Conservation (phyloP, 1,284 basidiomycete genomes). For the Meira nashicola region DNA sequence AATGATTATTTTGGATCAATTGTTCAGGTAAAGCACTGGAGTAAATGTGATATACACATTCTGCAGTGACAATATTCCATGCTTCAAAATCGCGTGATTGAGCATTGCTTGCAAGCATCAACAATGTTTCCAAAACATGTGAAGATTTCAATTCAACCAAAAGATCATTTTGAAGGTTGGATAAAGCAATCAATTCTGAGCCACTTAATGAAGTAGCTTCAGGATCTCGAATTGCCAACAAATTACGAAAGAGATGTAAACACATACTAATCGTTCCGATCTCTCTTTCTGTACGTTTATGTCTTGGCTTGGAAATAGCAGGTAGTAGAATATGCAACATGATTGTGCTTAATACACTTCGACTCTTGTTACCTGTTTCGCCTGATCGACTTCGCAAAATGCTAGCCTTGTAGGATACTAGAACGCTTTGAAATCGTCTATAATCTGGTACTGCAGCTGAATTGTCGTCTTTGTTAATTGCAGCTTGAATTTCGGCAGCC, state of each 20-base stretch:
- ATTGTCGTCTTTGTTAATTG: slow-evolving; percentile 32
- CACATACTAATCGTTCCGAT: slow-evolving; percentile 47
- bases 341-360: slow-evolving; percentile 37
- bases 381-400: slow-evolving; percentile 36
- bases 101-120: slow-evolving; percentile 47
- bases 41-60: slow-evolving; percentile 50
- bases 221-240: slow-evolving; percentile 48
- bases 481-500: slow-evolving; percentile 39
- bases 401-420: slow-evolving; percentile 48
- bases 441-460: slow-evolving; percentile 12
- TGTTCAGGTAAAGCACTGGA: slow-evolving; percentile 15
- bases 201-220: slow-evolving; percentile 35
- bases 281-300: slow-evolving; percentile 39
- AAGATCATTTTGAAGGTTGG: slow-evolving; percentile 44
- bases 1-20: slow-evolving; percentile 4
- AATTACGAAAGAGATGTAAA: slow-evolving; percentile 50
- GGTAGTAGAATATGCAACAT: slow-evolving; percentile 45
- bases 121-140: slow-evolving; percentile 43
- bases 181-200: slow-evolving; percentile 32
- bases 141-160: slow-evolving; percentile 36
- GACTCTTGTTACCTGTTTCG: slow-evolving; percentile 18
- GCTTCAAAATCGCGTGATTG: slow-evolving; percentile 39
- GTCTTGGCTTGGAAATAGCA: slow-evolving; percentile 40
- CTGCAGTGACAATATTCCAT: slow-evolving; percentile 44
- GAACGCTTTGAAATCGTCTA: slow-evolving; percentile 11